Evolutionary conservation across 202 grass and related monocot species (phyloP).

Genomic region (Miscanthus sacchariflorus): DNA sequence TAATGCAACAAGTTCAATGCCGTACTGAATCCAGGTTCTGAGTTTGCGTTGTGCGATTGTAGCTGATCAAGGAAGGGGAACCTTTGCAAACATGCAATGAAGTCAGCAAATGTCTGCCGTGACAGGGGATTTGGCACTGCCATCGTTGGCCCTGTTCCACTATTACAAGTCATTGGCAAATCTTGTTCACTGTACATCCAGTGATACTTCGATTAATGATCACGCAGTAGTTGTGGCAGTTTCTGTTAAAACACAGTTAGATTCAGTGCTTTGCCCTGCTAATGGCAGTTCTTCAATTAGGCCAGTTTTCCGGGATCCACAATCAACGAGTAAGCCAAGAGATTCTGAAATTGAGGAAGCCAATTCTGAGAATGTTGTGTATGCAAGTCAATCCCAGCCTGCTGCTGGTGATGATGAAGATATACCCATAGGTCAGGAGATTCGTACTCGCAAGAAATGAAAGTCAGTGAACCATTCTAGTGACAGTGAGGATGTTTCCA

Average conservation of each 20-base stretch:
- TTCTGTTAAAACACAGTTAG: slow-evolving; percentile 72
- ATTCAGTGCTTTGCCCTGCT: slow-evolving; percentile 49
- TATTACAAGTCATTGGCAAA: slow-evolving; percentile 74
- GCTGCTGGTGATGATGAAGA: background rate
- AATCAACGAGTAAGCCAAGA: slow-evolving; percentile 34
- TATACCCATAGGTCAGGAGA: background rate
- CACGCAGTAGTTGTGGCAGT: slow-evolving; percentile 76
- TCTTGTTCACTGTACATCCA: slow-evolving; percentile 71
- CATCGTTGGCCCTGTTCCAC: slow-evolving; percentile 64
- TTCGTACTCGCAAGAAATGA: slow-evolving; percentile 24
- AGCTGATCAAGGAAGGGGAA: slow-evolving; percentile 66
- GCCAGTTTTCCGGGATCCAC: slow-evolving; percentile 12
- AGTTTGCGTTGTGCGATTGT: slow-evolving; percentile 86
- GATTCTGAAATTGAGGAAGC: slow-evolving; percentile 18
- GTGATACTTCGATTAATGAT: slow-evolving; percentile 72
- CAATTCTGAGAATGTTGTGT: slow-evolving; percentile 32
- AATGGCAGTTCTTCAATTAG: slow-evolving; percentile 30
- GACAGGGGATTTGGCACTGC: slow-evolving; percentile 62
- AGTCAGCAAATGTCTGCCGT: slow-evolving; percentile 67
- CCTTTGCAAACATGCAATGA: slow-evolving; percentile 88
- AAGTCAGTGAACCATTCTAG: slow-evolving; percentile 15
- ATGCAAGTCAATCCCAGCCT: slow-evolving; percentile 11
- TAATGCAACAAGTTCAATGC: slow-evolving; percentile 43
- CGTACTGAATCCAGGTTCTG: slow-evolving; percentile 72
- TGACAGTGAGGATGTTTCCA: background rate